Base-by-base conservation (phyloP, 73 alveolate genomes). In the Stentor roeselii region DNA sequence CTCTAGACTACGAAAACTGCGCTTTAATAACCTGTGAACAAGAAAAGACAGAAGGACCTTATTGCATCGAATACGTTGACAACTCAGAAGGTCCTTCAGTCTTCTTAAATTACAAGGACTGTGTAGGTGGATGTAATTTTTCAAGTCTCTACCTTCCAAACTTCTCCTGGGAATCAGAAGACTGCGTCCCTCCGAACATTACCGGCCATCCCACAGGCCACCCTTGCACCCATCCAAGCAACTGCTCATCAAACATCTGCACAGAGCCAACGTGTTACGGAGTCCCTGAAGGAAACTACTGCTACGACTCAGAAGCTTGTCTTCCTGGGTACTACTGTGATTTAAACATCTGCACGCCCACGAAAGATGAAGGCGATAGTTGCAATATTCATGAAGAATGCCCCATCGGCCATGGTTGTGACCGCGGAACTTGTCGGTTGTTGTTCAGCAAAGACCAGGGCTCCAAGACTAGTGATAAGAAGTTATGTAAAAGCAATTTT, bases 391-490 rank as follows among this genome's bases (percentile, higher is more conserved):
- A 60, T 60, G 30, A 60, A 14, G 40, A 60, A 60, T 60, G 78
- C 78, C 78, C 78, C 11, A 11, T 31, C 30, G 78, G 78, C 78
- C 36, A 60, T 60, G 78, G 78, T 3, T 60, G 78, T 27, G 36
- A 60, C 39, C 4, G 30, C 11, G 78, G 36, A 27, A 38, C 4
- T 3, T 60, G 78, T 38, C 6, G 40, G 30, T 4, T 4, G 30
- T 6, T 60, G 6, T 60, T 60, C 36, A 11, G 14, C 6, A 6
- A 6, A 60, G 39, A 31, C 3, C 14, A 14, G 30, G 78, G 78
- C 78, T 30, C 6, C 6, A 60, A 31, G 4, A 21, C 78, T 3
- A 38, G 39, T 6, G 78, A 60, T 60, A 31, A 31, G 36, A 60
- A 60, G 39, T 60, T 60, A 3, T 60, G 78, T 60, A 27, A 60